These are phyloP conservation scores for Epichloe glyceriae DNA, from an alignment of 2,329 filamentous ascomycete species.

Conservation along the genomic window DNA sequence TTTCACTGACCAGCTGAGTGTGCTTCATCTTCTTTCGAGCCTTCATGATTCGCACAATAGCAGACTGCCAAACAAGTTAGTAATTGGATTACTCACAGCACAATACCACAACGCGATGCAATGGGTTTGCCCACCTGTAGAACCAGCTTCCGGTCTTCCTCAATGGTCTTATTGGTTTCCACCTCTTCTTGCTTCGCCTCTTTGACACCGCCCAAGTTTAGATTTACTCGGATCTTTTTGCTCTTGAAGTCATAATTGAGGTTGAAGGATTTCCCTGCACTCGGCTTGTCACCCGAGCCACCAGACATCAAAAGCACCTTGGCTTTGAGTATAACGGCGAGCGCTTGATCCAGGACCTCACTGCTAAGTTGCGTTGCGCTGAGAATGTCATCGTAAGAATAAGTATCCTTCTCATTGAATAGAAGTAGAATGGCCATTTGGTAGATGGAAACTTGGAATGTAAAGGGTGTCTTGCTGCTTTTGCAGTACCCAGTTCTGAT, in stretches of 20 bases:
- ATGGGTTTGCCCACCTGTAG: constrained; percentile 60
- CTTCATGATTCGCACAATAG: constrained; percentile 99
- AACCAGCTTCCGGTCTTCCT: constrained; percentile 91
- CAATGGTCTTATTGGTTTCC: constrained; percentile 98
- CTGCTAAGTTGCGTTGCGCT: constrained; percentile 65
- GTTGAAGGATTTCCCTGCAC: constrained; percentile 63
- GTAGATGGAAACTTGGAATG: constrained; percentile 93
- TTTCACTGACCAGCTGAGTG: constrained; percentile 83
- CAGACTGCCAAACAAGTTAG: constrained; percentile 50
- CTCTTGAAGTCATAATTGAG: constrained; percentile 94
- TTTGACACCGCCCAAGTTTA: constrained; percentile 88
- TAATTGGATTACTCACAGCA: neutral
- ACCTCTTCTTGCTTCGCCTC: constrained; percentile 94
- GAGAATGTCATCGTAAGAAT: constrained; percentile 79
- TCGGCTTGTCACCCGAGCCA: constrained; percentile 57
- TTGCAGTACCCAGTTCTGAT: constrained; percentile 90
- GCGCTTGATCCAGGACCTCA: constrained; percentile 75
- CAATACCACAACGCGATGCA: neutral
- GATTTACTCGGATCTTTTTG: constrained; percentile 95
- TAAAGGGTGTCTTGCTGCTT: constrained; percentile 79
- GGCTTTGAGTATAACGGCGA: constrained; percentile 81
- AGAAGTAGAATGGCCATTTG: constrained; percentile 93
- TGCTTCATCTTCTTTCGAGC: constrained; percentile 99
- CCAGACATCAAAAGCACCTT: constrained; percentile 69
- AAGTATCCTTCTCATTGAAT: constrained; percentile 81